Base-by-base conservation (phyloP, 306 rosid genomes). In the Coriaria nepalensis region DNA sequence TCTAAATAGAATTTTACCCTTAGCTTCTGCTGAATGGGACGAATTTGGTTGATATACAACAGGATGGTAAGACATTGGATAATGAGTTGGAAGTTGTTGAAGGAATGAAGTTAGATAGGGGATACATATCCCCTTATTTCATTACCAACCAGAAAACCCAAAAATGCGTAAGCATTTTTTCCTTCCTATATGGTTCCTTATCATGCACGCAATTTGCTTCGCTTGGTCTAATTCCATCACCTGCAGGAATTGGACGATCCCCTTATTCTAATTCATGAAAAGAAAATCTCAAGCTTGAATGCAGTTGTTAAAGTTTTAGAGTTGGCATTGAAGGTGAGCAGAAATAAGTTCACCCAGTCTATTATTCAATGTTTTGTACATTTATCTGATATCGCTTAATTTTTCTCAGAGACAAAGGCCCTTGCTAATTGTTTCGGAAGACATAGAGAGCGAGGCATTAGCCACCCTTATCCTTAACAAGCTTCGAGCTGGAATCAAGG, bases 401-500 rank as follows among this genome's bases (percentile, higher is more conserved):
- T 45, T 49, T 33, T 65, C 47, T 53, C 82, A 90, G 97, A 77
- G 61, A 55, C 95, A 90, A 76, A 81, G 81, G 59, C 86, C 97
- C 10, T 65, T 90, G 37, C 68, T 90, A 60, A 84, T 90, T 55
- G 82, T 90, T 33, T 43, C 97, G 0, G 97, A 90, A 73, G 97
- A 90, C 65, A 77, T 90, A 42, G 97, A 90, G 70, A 84, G 90
- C 63, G 97, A 90, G 40, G 93, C 93, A 8, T 57, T 90, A 45
- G 95, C 95, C 43, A 84, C 87, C 45, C 90, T 90, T 10, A 75
- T 90, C 47, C 59, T 90, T 35, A 90, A 90, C 51, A 90, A 90
- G 81, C 88, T 84, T 37, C 97, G 95, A n/a, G 97, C 95, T 41
- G 95, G 97, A 49, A 77, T 90, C 56, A 90, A 90, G 97, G 97